These are phyloP conservation scores for Lactifluus piperatus DNA, from an alignment of 768 basidiomycete species.

Conservation along the genomic window DNA sequence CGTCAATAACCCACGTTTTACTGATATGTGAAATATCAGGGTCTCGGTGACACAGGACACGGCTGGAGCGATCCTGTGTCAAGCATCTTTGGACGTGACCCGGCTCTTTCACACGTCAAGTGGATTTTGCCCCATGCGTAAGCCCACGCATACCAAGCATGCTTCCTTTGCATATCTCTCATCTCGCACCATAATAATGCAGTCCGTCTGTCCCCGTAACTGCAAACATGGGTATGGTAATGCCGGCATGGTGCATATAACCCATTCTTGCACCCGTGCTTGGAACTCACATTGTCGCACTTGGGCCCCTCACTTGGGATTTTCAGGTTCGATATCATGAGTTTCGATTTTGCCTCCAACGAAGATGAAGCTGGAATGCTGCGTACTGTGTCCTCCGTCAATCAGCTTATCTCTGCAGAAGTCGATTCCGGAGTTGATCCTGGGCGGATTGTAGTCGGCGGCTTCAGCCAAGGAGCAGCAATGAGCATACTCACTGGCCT, in stretches of 20 bases:
- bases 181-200: not conserved
- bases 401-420: slow-evolving; percentile 65
- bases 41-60: slow-evolving; percentile 63
- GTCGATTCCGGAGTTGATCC: slow-evolving; percentile 60
- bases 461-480: slow-evolving; percentile 81
- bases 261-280: not conserved
- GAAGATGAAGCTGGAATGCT: slow-evolving; percentile 81
- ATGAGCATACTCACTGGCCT: slow-evolving; percentile 73
- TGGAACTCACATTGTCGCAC: not conserved
- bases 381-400: slow-evolving; percentile 49
- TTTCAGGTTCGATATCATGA: slow-evolving; percentile 67
- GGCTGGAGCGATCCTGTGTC: slow-evolving; percentile 62
- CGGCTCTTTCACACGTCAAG: slow-evolving; percentile 64
- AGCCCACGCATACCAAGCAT: slow-evolving; percentile 26
- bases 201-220: slow-evolving; percentile 41
- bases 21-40: slow-evolving; percentile 33
- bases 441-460: slow-evolving; percentile 72
- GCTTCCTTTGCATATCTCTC: not conserved
- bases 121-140: slow-evolving; percentile 86
- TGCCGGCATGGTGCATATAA: slow-evolving; percentile 62
- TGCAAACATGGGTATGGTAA: slow-evolving; percentile 61
- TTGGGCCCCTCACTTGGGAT: not conserved
- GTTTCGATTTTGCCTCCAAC: slow-evolving; percentile 45
- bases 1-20: not conserved
- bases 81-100: slow-evolving; percentile 48